Evolutionary conservation across 345 rosid species (phyloP).

Genomic region (Heritiera littoralis): DNA sequence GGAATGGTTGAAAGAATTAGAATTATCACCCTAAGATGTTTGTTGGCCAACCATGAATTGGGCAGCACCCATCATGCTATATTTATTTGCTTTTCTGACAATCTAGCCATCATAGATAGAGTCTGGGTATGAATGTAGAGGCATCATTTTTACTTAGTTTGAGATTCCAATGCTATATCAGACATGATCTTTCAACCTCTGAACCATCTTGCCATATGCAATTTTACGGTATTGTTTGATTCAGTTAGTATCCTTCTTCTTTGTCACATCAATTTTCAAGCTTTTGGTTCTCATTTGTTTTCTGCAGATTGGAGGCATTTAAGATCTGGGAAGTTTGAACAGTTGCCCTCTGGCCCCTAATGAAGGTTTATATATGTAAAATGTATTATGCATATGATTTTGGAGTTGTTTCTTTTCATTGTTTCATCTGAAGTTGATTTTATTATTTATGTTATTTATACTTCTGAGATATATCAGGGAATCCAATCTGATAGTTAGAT

Average conservation of each 20-base stretch:
- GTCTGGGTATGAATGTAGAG: constrained; percentile 5
- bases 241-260: not conserved
- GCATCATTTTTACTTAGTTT: constrained; percentile 24
- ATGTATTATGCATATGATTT: not conserved
- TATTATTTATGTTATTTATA: not conserved
- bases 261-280: not conserved
- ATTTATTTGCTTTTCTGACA: constrained; percentile 21
- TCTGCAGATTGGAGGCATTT: constrained; percentile 28
- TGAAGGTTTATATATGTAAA: constrained; percentile 31
- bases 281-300: constrained; percentile 21
- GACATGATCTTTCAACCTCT: not conserved
- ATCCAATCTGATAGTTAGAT: not conserved
- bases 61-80: constrained; percentile 20
- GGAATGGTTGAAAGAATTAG: constrained; percentile 41
- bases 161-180: not conserved
- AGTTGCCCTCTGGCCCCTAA: constrained; percentile 16
- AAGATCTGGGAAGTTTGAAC: constrained; percentile 22
- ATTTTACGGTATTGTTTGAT: constrained; percentile 5
- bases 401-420: not conserved
- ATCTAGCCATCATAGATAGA: constrained; percentile 12
- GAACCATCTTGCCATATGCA: not conserved
- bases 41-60: constrained; percentile 52
- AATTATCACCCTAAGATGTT: constrained; percentile 45
- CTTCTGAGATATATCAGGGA: not conserved
- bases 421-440: not conserved